These are phyloP conservation scores for Pisolithus orientalis DNA, from an alignment of 768 basidiomycete genomes.

Conservation along the genomic window DNA sequence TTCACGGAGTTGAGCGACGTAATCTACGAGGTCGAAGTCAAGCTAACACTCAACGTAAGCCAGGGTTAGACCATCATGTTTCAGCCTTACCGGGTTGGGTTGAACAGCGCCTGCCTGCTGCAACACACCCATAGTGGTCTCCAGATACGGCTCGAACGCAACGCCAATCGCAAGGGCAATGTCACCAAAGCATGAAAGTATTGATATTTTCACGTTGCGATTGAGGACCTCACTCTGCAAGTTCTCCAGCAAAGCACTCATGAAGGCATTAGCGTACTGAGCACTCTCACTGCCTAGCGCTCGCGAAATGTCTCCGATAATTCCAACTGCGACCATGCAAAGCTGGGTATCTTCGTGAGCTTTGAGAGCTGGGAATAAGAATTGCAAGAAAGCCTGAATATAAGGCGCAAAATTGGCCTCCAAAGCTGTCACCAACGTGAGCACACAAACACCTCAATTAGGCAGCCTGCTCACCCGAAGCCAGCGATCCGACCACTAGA, in stretches of 20 bases:
- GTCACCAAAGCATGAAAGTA: slow-evolving; percentile 93
- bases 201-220: slow-evolving; percentile 94
- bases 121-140: slow-evolving; percentile 86
- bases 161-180: slow-evolving; percentile 89
- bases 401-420: slow-evolving; percentile 78
- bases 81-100: slow-evolving; percentile 69
- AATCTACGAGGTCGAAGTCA: slow-evolving; percentile 88
- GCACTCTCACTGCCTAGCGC: slow-evolving; percentile 81
- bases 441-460: slow-evolving; percentile 1
- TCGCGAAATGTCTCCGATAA: slow-evolving; percentile 94
- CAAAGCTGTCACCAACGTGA: slow-evolving; percentile 43
- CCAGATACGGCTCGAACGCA: slow-evolving; percentile 82
- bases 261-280: slow-evolving; percentile 82
- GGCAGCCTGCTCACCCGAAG: slow-evolving; percentile 44
- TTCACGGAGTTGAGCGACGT: slow-evolving; percentile 83
- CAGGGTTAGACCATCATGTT: neutral
- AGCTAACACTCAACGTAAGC: slow-evolving; percentile 37
- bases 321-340: slow-evolving; percentile 91
- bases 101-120: slow-evolving; percentile 85
- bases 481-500: slow-evolving; percentile 85
- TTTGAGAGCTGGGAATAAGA: slow-evolving; percentile 82
- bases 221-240: slow-evolving; percentile 86
- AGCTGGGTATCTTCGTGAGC: slow-evolving; percentile 93
- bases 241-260: slow-evolving; percentile 88
- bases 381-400: slow-evolving; percentile 79